Conservation (phyloP, 106 monocot genomes). For the Acanthochlamys bracteata region DNA sequence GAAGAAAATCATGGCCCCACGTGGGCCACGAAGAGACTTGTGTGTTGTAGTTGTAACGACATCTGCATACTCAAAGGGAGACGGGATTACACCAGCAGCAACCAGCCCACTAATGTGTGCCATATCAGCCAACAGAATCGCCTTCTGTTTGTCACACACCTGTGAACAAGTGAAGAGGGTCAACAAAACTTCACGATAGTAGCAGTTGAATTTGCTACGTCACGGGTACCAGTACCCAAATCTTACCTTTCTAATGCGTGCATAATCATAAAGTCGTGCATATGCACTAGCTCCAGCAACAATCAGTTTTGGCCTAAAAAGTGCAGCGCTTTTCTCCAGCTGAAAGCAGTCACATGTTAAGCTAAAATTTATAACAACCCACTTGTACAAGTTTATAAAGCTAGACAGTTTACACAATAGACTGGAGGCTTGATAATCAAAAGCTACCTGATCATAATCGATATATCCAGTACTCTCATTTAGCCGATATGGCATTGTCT, state of each 20-base stretch:
- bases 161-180: slow-evolving; percentile 14
- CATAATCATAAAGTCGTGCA: slow-evolving; percentile 96
- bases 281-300: slow-evolving; percentile 99
- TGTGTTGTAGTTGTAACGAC: slow-evolving; percentile 96
- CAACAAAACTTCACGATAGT: not conserved
- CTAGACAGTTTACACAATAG: not conserved
- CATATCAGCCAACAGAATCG: slow-evolving; percentile 95
- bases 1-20: slow-evolving; percentile 98
- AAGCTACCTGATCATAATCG: slow-evolving; percentile 84
- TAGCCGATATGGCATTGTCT: slow-evolving; percentile 97
- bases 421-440: too few species aligned
- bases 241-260: slow-evolving; percentile 67
- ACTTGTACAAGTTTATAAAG: too few species aligned
- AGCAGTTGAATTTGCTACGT: not conserved
- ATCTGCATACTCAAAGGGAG: slow-evolving; percentile 97
- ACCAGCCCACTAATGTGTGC: slow-evolving; percentile 99
- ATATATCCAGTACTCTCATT: slow-evolving; percentile 96
- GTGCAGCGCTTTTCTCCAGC: slow-evolving; percentile 88
- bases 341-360: slow-evolving; percentile 23
- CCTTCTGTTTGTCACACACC: slow-evolving; percentile 97
- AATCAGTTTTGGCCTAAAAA: slow-evolving; percentile 92
- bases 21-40: slow-evolving; percentile 97
- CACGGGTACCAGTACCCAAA: not conserved
- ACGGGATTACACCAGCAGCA: slow-evolving; percentile 92
- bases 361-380: too few species aligned